Base-by-base conservation (phyloP, 192 early-diverging fungal genomes). In the Diversispora epigaea region DNA sequence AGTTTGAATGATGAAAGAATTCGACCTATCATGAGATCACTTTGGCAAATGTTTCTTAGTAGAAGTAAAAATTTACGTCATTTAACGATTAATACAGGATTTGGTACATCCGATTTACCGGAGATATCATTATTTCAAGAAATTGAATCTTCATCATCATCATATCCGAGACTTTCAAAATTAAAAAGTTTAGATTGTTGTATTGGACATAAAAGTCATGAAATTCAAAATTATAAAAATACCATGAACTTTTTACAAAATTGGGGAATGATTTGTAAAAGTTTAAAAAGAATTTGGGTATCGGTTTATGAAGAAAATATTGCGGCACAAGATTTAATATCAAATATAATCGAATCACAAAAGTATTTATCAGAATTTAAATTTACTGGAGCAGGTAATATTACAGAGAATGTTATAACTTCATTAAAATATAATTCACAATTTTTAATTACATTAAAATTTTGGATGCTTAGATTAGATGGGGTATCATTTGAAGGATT, bases 131-230 rank as follows among this genome's bases (percentile, higher is more conserved):
- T 32, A 32, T 32, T 32, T 32, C 25, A 32, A 14, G 50, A 54
- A 54, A 11, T 54, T 54, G 10, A 54, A 17, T 10, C 17, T 4
- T 52, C 17, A 10, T 54, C n/a, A 14, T 17, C 4, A 17, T 11
- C 50, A 17, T 17, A 17, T 54, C 50, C 50, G 10, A 11, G 50
- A 10, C 7, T 54, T 54, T 54, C 50, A 54, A 54, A 54, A 4
- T 54, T 54, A 54, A 10, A 11, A 54, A 54, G 50, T 54, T 54
- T 54, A 54, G 50, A 54, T 54, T 54, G 50, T 54, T 54, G 50
- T 14, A 54, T 54, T 54, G 50, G 50, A 10, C 50, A 54, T 54
- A 54, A 54, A 54, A 54, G 10, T 14, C 14, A 54, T 54, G 50
- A 54, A 54, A 54, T 54, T 14, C 17, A 10, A 54, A 54, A 54